These are phyloP conservation scores for Cercospora zeina DNA, from an alignment of 2,329 filamentous ascomycete species.

Conservation along the genomic window DNA sequence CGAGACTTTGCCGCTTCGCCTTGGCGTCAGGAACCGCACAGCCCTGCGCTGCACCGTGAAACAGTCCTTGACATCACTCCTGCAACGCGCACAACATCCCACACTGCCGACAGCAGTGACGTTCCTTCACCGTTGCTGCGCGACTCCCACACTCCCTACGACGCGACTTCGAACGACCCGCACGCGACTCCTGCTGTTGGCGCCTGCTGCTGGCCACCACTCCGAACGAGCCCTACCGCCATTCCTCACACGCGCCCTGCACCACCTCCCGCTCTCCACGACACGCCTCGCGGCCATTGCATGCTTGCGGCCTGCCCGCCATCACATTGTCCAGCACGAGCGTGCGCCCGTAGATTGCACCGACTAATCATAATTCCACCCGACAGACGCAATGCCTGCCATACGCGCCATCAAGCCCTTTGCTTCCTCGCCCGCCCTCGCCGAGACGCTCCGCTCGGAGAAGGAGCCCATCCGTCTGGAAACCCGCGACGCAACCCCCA, in stretches of 20 bases:
- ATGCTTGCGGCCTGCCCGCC: constrained; percentile 17
- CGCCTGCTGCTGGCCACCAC: constrained; percentile 15
- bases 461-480: constrained; percentile 50
- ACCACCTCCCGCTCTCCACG: constrained; percentile 7
- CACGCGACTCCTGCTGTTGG: neutral
- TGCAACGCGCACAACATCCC: neutral
- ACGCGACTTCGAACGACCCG: neutral
- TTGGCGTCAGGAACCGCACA: constrained; percentile 9
- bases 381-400: constrained; percentile 57
- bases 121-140: neutral
- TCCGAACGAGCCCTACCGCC: neutral
- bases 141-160: neutral
- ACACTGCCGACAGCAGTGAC: constrained; percentile 2
- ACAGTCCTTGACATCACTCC: constrained; percentile 18
- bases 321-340: constrained; percentile 18
- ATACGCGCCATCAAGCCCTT: constrained; percentile 62
- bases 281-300: constrained; percentile 6
- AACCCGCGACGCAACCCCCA: constrained; percentile 25
- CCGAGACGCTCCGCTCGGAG: constrained; percentile 53
- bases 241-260: neutral
- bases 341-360: constrained; percentile 15
- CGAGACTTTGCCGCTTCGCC: constrained; percentile 4
- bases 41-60: constrained; percentile 1
- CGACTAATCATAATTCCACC: constrained; percentile 36
- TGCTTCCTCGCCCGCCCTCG: constrained; percentile 53